Evolutionary conservation across 345 rosid species (phyloP), one percentile per base, ranked within the genome.

Genomic region (Brassica incana): DNA sequence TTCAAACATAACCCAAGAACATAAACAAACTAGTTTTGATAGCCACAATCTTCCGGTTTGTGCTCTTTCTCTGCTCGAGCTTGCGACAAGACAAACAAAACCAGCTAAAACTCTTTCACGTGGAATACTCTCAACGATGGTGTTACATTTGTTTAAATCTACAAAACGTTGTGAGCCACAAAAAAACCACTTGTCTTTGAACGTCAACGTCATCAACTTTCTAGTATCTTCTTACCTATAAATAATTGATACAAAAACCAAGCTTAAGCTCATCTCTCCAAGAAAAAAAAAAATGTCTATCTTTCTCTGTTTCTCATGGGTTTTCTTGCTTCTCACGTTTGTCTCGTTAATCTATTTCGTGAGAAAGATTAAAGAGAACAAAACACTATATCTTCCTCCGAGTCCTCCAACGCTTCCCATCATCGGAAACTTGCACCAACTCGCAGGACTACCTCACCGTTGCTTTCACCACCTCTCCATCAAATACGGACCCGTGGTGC

Each of bases 341-440:
- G 18, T 12, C 6, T 14, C 59, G 8, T 45, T 14, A 5, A 12
- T 72, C 76, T 38, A 0, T 25, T 2, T 60, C 6, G 20, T 12
- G 67, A 38, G 25, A 60, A 72, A 25, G 36, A 35, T 40, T n/a
- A 23, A 4, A 36, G n/a, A 5, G 60, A 72, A 8, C 14, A 33
- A 32, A 14, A 23, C 9, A 60, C 38, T 33, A 25, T 60, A 60
- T 4, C 67, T 38, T 60, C 67, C 67, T 60, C 76, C 76, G 9
- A 14, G 76, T 72, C 76, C 76, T 60, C 36, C 62, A 62, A 62
- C 40, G 27, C 60, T 73, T n/a, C 68, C 67, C 4, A 60, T 60
- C 38, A 72, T 60, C 58, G 77, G 73, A 69, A 69, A 69, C 73
- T 15, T 69, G 43, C 63, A 69, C 73, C 73, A 52, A 2, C 35